phyloP scores from a whole-genome alignment of 371 early-diverging fungal genomes.

The Mortierella sp. region DNA sequence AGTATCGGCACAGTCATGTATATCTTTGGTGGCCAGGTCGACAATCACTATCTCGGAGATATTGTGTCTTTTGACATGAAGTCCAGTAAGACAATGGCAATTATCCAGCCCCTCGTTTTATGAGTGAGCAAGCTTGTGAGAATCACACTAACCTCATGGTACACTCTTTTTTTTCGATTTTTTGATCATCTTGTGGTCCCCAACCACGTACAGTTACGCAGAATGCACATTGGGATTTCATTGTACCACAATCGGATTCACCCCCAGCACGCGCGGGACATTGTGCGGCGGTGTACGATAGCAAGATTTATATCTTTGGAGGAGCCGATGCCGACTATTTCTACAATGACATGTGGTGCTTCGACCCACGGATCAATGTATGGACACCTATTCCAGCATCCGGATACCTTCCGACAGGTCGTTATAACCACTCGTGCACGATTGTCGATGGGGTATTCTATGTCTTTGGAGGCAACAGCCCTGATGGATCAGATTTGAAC shows the following conservation, averaged over 20 bases:
- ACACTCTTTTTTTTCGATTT: too few species aligned
- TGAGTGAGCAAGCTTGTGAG: too few species aligned
- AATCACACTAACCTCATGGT: too few species aligned
- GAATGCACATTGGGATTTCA: constrained; percentile 63
- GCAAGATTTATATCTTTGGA: constrained; percentile 77
- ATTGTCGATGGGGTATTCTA: constrained; percentile 81
- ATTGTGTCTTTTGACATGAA: constrained; percentile 74
- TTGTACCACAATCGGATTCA: constrained; percentile 58
- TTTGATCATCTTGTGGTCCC: too few species aligned
- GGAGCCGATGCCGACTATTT: constrained; percentile 75
- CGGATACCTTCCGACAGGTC: constrained; percentile 72
- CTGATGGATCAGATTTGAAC: constrained; percentile 68
- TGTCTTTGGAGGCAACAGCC: constrained; percentile 78
- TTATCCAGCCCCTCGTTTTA: neutral
- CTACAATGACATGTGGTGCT: constrained; percentile 83
- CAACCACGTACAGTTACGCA: constrained; percentile 38
- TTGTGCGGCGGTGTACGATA: constrained; percentile 63
- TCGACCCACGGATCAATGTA: constrained; percentile 61
- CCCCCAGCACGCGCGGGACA: constrained; percentile 72
- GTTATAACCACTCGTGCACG: constrained; percentile 71
- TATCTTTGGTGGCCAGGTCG: constrained; percentile 78
- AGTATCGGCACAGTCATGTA: constrained; percentile 73
- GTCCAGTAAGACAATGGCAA: constrained; percentile 52
- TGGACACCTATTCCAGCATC: constrained; percentile 75
- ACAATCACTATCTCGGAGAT: constrained; percentile 76